Base-by-base conservation (phyloP, 2,329 filamentous ascomycete species). In the Penicillium psychrosexuale region DNA sequence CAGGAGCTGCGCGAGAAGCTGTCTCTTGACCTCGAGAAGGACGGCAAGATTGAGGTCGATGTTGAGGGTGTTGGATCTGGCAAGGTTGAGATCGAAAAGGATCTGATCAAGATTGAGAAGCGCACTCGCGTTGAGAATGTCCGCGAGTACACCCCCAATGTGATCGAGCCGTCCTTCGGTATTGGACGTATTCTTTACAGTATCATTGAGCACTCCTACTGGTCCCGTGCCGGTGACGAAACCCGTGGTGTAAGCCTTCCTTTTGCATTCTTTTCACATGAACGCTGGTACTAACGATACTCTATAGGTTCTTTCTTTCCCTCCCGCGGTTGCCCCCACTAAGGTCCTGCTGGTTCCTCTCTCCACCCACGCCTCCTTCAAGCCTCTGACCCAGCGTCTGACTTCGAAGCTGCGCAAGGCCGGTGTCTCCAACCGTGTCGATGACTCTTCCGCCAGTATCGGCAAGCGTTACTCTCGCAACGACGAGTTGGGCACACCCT, bases 151-250 rank as follows among this genome's bases (percentile, higher is more conserved):
- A 95, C 88, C 0, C 93, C 93, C 57, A 97, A 97, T 70, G 91
- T 96, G 45, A 95, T 97, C 65, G 94, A 99, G 78, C 94, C 93
- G 1, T 97, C 93, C 0, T 99, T 97, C 68, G 93, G 93, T 80
- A 96, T 97, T 69, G 94, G 93, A 57, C 86, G 93, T 66, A 97
- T 97, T 60, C 80, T 97, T 55, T 97, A 96, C 80, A 87, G 89
- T 57, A 79, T 99, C 67, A 89, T 96, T 70, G 94, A 99, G 79
- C 94, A 99, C 77, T 86, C 84, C 72, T 99, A 92, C 83, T 99
- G 94, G 93, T 90, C 87, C 51, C 89, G 94, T 61, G 87, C 86
- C 62, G 86, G 84, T 60, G 89, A 93, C 63, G 91, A 94, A 73
- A 87, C 91, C 51, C 89, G 92, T 72, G 88, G 89, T 75, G 91